Evolutionary conservation across 2,329 filamentous ascomycete genomes (phyloP), one percentile per base, ranked within the genome.

Genomic region (Gnomoniopsis smithogilvyi): DNA sequence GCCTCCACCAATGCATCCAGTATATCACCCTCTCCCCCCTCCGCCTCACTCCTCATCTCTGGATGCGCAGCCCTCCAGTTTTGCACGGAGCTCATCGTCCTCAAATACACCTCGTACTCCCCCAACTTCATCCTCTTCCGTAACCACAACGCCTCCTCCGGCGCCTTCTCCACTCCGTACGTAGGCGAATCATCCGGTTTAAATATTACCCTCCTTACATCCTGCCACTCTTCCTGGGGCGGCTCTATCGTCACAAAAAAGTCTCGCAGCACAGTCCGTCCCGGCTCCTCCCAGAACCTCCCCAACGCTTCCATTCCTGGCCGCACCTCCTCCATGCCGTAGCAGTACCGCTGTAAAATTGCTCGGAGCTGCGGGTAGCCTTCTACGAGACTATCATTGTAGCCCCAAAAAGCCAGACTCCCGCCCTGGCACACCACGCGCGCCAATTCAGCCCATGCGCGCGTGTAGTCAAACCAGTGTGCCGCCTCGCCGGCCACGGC

Each of bases 401-500:
- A 89, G 2, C 84, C 85, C 82, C 81, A 88, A 67, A 86, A 85
- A 0, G 84, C 84, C n/a, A 89, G 65, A 0, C 82, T 83, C 17
- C 84, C 85, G 15, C 81, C 81, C 2, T 70, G 68, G 51, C 80
- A 76, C 45, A 87, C 71, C 8, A 85, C 78, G 14, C 83, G 76
- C 11, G 72, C 73, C 59, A 88, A 68, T 65, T 83, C 80, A 0
- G 77, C 77, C 81, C 83, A 89, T 3, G 80, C 76, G 43, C 73
- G 75, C 8, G 62, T 45, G 66, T 82, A 84, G 67, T 88, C 78
- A 68, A 89, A 89, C 86, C 86, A 89, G 68, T 89, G 86, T 45
- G 85, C 84, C 8, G 85, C 79, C 66, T 89, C 85, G 8, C 75
- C 79, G 4, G 78, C 72, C 17, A 80, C 75, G 6, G 73, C 74